Base-by-base conservation (phyloP, 2,329 filamentous ascomycete species). In the Phyllachora maydis region DNA sequence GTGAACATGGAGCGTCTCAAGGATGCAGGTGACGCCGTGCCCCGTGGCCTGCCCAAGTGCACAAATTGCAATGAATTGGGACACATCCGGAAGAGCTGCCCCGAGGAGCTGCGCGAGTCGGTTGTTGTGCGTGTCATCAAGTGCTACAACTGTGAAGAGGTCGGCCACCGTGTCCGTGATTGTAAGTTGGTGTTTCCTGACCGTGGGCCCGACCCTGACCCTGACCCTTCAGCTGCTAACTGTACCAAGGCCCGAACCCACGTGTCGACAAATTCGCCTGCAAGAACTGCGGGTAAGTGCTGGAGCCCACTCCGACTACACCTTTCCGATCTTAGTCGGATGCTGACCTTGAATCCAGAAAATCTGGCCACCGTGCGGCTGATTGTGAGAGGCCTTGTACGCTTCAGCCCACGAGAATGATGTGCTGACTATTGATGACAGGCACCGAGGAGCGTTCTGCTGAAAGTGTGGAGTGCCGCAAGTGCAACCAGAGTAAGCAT, bases 151-250 rank as follows among this genome's bases (percentile, higher is more conserved):
- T 79, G 74, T 32, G 48, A 57, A 4, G 54, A 58, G 18, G 46
- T 54, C 14, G 72, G 71, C 7, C 73, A 79, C 36, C 69, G 72
- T 28, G 47, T 70, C 24, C 66, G 73, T 24, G 71, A 81, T 33
- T 81, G 74, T 67, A 37, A 45, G 60, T 47, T 25, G 5, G n/a
- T 12, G 6, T 20, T 20, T n/a, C n/a, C n/a, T n/a, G n/a, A n/a
- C n/a, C 10, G 6, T 11, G 20, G 18, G 4, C 4, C 10, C 30
- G 35, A 27, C 32, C 18, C 8, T 21, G 13, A 7, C 8, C 4
- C 14, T n/a, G n/a, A 9, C 6, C 10, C 11, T 8, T 11, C 4
- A 2, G 5, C 8, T 16, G n/a, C n/a, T 8, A n/a, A 3, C n/a
- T n/a, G n/a, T n/a, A n/a, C n/a, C 5, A 20, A 66, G 65, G 66